Evolutionary conservation across 2,329 filamentous ascomycete species (phyloP).

Genomic region (Penicillium sp.): DNA sequence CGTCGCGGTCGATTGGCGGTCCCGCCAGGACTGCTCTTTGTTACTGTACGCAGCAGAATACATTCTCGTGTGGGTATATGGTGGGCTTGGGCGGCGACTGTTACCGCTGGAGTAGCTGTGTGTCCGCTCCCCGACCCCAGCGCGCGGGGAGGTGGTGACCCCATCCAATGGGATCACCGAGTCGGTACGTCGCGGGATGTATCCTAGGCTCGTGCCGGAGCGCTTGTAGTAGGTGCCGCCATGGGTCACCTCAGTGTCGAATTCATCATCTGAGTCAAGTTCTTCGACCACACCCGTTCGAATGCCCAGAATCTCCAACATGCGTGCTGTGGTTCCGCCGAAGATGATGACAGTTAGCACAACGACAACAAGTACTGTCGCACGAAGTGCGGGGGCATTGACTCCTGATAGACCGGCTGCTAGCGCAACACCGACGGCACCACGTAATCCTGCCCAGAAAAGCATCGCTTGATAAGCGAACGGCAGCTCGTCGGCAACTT

Average conservation of each 20-base stretch:
- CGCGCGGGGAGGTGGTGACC: slow-evolving; percentile 42
- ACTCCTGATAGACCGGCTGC: slow-evolving; percentile 82
- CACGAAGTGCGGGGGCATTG: slow-evolving; percentile 78
- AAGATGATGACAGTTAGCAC: slow-evolving; percentile 99
- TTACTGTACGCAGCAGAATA: slow-evolving; percentile 50
- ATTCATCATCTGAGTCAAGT: slow-evolving; percentile 96
- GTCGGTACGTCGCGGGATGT: slow-evolving; percentile 64
- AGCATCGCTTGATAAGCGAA: slow-evolving; percentile 99
- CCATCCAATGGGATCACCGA: slow-evolving; percentile 57
- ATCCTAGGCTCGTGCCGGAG: slow-evolving; percentile 72
- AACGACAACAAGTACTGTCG: slow-evolving; percentile 95
- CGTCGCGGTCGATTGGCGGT: slow-evolving; percentile 48
- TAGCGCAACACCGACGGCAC: slow-evolving; percentile 91
- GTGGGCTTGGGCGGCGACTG: slow-evolving; percentile 52
- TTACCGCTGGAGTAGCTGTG: slow-evolving; percentile 60
- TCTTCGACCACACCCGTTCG: slow-evolving; percentile 95
- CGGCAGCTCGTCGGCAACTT: slow-evolving; percentile 82
- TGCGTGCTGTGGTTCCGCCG: slow-evolving; percentile 91
- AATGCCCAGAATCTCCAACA: slow-evolving; percentile 97
- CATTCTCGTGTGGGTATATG: slow-evolving; percentile 48
- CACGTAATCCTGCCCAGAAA: slow-evolving; percentile 96
- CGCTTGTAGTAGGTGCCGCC: slow-evolving; percentile 77
- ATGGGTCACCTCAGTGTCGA: slow-evolving; percentile 82
- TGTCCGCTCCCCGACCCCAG: slow-evolving; percentile 30
- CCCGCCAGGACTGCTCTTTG: slow-evolving; percentile 45